These are phyloP conservation scores for Pseudogymnoascus destructans DNA, from an alignment of 2,329 filamentous ascomycete species.

Conservation along the genomic window DNA sequence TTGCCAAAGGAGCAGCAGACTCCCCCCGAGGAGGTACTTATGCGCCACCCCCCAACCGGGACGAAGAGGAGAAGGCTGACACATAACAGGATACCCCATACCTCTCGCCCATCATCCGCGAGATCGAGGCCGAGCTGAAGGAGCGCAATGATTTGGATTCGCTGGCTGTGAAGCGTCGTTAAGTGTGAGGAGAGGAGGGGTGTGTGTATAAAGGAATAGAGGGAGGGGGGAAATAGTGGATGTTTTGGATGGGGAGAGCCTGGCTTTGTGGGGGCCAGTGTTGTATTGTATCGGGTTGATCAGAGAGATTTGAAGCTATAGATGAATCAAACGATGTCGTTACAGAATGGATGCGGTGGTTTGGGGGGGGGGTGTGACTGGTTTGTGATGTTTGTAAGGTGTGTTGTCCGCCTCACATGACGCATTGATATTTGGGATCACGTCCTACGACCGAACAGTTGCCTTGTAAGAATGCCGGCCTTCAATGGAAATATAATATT, in stretches of 20 bases:
- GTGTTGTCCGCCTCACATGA: neutral
- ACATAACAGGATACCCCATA: conserved; percentile 48
- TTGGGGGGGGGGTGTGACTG: neutral
- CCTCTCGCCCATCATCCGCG: conserved; percentile 52
- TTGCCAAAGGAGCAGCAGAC: conserved; percentile 53
- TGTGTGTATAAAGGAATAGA: neutral
- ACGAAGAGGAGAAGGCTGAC: conserved; percentile 11
- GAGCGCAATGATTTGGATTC: conserved; percentile 58
- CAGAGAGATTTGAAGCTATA: neutral
- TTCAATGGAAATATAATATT: neutral
- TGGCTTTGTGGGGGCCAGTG: neutral
- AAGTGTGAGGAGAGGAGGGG: neutral
- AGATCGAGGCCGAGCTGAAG: conserved; percentile 53
- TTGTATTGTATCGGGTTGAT: conserved; percentile 6
- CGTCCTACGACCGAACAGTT: neutral
- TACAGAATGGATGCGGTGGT: neutral
- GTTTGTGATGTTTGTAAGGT: neutral
- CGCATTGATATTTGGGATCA: neutral
- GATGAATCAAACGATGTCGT: conserved; percentile 2
- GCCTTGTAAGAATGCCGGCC: neutral
- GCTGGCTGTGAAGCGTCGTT: conserved; percentile 39
- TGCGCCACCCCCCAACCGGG: conserved; percentile 18
- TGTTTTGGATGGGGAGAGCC: neutral
- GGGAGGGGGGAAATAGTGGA: neutral
- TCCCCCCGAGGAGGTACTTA: conserved; percentile 48